Evolutionary conservation across 1,284 basidiomycete species (phyloP).

Genomic region (Austroboletus rostrupii): DNA sequence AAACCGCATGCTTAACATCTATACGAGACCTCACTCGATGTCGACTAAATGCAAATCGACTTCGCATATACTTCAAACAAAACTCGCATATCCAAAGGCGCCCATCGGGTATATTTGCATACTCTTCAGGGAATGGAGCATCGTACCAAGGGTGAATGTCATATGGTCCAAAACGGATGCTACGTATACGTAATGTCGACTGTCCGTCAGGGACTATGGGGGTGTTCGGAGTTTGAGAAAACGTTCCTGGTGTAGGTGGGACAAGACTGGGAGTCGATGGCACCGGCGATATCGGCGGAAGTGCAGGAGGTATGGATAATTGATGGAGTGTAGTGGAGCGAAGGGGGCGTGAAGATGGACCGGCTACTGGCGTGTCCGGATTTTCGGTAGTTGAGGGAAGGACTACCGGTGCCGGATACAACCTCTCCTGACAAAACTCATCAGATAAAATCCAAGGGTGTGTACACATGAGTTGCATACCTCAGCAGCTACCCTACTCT

Average conservation of each 20-base stretch:
- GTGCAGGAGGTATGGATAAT: conserved; percentile 30
- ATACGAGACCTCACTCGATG: conserved; percentile 65
- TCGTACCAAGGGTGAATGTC: conserved; percentile 99
- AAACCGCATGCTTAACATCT: conserved; percentile 8
- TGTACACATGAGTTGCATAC: conserved; percentile 34
- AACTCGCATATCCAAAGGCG: conserved; percentile 96
- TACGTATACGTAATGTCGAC: conserved; percentile 67
- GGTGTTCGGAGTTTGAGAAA: conserved; percentile 26
- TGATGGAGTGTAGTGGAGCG: conserved; percentile 50
- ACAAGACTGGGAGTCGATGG: conserved; percentile 40
- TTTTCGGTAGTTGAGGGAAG: conserved; percentile 33
- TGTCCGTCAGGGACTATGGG: conserved; percentile 28
- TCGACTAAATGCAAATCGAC: conserved; percentile 80
- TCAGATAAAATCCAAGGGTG: conserved; percentile 7
- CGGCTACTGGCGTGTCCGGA: conserved; percentile 46
- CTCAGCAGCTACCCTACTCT: conserved; percentile 69
- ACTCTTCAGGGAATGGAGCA: conserved; percentile 98
- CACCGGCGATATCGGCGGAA: conserved; percentile 29
- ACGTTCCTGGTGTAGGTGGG: conserved; percentile 34
- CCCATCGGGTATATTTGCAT: conserved; percentile 89
- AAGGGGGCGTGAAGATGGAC: conserved; percentile 60
- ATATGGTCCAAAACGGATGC: conserved; percentile 89
- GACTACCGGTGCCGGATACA: conserved; percentile 41
- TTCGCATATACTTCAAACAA: conserved; percentile 99
- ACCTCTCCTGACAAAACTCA: conserved; percentile 43